phyloP scores from a whole-genome alignment of 805 yeast genomes.

The Candida easanensis region DNA sequence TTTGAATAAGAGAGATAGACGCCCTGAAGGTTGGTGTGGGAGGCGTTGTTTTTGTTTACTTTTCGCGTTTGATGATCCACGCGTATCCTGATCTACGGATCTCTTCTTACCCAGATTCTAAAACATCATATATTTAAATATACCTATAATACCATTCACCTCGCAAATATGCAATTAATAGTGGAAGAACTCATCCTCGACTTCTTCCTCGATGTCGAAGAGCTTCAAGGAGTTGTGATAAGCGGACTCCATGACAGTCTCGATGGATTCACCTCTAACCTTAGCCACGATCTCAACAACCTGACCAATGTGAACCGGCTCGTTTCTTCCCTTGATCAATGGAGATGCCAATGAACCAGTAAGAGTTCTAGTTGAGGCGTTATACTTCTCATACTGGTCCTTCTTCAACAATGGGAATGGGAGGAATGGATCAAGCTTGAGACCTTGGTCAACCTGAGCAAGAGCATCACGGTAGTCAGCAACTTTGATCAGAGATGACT shows the following conservation, averaged over 20 bases:
- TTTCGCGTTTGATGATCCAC: not conserved
- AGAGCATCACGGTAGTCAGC: conserved; percentile 12
- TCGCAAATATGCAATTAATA: too few relatives aligned
- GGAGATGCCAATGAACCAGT: conserved; percentile 33
- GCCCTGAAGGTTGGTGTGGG: not conserved
- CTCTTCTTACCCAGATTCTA: too few relatives aligned
- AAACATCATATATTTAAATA: too few relatives aligned
- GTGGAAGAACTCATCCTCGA: conserved; percentile 16
- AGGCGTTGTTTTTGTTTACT: conserved; percentile 1
- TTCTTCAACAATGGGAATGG: conserved; percentile 68
- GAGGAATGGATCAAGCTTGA: conserved; percentile 44
- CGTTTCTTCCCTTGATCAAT: conserved; percentile 82
- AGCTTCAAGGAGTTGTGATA: conserved; percentile 50
- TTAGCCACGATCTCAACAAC: conserved; percentile 70
- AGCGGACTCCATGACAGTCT: conserved; percentile 44
- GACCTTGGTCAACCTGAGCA: conserved; percentile 4
- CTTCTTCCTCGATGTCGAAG: conserved; percentile 34
- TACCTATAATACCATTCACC: too few relatives aligned
- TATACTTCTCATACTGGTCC: conserved; percentile 46
- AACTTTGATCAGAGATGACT: conserved; percentile 16
- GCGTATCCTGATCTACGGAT: too few relatives aligned
- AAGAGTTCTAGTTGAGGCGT: conserved; percentile 25
- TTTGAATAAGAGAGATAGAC: not conserved
- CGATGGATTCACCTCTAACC: conserved; percentile 40
- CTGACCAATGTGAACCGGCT: conserved; percentile 82